Conservation (phyloP, 805 yeast species). For the Jamesozyma piceae region DNA sequence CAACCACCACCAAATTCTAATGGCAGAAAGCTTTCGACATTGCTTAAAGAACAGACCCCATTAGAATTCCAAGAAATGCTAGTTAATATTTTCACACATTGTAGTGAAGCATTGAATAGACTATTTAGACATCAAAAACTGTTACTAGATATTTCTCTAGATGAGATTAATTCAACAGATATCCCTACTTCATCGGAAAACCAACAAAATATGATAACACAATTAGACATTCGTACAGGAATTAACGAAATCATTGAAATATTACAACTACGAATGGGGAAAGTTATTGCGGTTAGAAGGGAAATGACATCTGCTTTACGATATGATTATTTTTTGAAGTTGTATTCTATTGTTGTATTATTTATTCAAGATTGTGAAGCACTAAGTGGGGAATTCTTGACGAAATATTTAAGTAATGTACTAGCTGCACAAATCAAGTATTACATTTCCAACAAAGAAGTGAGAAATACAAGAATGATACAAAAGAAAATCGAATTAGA, state of each 20-base stretch:
- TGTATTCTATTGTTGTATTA: slow-evolving; percentile 55
- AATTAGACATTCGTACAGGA: slow-evolving; percentile 57
- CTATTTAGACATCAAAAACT: slow-evolving; percentile 71
- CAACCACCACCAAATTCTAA: slow-evolving; percentile 19
- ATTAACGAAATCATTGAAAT: slow-evolving; percentile 60
- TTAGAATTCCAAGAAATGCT: slow-evolving; percentile 69
- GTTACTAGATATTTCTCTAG: slow-evolving; percentile 60
- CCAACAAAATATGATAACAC: slow-evolving; percentile 36
- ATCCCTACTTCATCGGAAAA: slow-evolving; percentile 22
- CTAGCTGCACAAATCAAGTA: slow-evolving; percentile 56
- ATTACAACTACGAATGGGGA: slow-evolving; percentile 68
- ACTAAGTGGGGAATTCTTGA: slow-evolving; percentile 56
- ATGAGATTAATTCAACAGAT: slow-evolving; percentile 24
- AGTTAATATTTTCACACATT: slow-evolving; percentile 45
- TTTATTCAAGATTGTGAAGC: slow-evolving; percentile 79
- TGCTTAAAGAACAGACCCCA: slow-evolving; percentile 59
- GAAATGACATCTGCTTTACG: slow-evolving; percentile 54
- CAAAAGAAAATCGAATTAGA: slow-evolving; percentile 52
- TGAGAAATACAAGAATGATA: slow-evolving; percentile 39
- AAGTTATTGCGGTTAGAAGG: slow-evolving; percentile 66
- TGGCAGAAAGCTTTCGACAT: slow-evolving; percentile 34
- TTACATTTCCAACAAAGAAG: slow-evolving; percentile 49
- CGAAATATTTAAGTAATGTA: slow-evolving; percentile 55
- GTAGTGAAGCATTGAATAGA: slow-evolving; percentile 66
- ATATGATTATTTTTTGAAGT: slow-evolving; percentile 52